Evolutionary conservation across 2,329 filamentous ascomycete species (phyloP), one percentile per base, ranked within the genome.

Genomic region (Trichoderma afroharzianum): DNA sequence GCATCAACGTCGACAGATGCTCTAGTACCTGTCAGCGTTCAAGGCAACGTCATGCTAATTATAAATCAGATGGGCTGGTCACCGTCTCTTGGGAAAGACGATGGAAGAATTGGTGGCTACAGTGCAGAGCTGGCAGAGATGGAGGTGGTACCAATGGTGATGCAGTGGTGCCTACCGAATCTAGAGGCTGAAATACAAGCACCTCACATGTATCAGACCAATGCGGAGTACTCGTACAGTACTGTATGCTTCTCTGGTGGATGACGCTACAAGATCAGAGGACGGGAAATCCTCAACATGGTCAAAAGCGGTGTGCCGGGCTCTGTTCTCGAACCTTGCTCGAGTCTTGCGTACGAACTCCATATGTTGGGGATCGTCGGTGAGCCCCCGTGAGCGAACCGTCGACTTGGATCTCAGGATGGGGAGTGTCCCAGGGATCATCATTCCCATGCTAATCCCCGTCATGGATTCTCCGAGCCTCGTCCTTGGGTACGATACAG

Each of bases 291-390:
- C 4, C 66, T 36, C 63, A 26, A 47, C 39, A 24, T 63, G 39
- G 18, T 26, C 66, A 68, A 68, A 68, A 68, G 66, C 66, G 66
- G 66, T 68, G 66, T 59, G 66, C 55, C 18, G 58, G 66, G 18
- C 32, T 33, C 32, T 24, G 64, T 33, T 59, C 26, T 61, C 33
- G 53, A 68, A 24, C 64, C 64, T 58, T 32, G 64, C 64, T 58
- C 11, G 53, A 59, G 53, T 58, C 15, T 63, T 47, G 61, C 61
- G 36, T 63, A 63, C 24, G 63, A 66, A 66, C 32, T 55, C 63
- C 30, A 66, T 66, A 26, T 50, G 50, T 43, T 58, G 50, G 63
- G 50, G 50, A 53, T 68, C 55, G 36, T 61, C 66, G 66, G 55
- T 68, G 66, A 68, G 66, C 53, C 24, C 33, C 24, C 55, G 66